Evolutionary conservation across 2,329 filamentous ascomycete species (phyloP).

Genomic region (Lasiodiplodia hormozganensis): DNA sequence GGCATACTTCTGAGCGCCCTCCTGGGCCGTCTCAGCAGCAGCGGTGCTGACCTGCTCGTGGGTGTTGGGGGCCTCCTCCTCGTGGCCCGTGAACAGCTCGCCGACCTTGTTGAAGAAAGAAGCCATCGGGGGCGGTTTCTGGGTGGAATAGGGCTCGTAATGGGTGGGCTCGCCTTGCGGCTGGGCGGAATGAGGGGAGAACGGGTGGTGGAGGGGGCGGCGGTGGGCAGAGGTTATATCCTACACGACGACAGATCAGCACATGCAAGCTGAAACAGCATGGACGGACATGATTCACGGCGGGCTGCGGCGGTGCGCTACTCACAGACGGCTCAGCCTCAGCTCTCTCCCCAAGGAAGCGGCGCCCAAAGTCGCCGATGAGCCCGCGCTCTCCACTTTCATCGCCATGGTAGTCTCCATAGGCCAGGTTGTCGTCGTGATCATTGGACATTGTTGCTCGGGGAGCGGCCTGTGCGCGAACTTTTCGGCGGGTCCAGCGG

Average conservation of each 20-base stretch:
- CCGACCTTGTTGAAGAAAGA: slow-evolving; percentile 64
- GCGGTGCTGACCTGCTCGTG: slow-evolving; percentile 13
- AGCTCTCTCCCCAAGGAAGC: slow-evolving; percentile 44
- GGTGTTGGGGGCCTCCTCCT: slow-evolving; percentile 3
- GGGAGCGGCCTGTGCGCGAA: slow-evolving; percentile 14
- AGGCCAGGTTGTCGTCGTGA: slow-evolving; percentile 61
- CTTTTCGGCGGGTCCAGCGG: slow-evolving; percentile 28
- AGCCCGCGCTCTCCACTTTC: slow-evolving; percentile 57
- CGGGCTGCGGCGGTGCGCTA: slow-evolving; percentile 18
- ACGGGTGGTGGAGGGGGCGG: neutral
- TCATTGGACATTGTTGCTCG: slow-evolving; percentile 17
- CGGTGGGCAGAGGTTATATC: slow-evolving; percentile 3
- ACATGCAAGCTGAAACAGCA: slow-evolving; percentile 20
- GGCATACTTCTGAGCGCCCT: slow-evolving; percentile 48
- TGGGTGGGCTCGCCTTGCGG: slow-evolving; percentile 28
- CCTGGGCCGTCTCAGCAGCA: slow-evolving; percentile 38
- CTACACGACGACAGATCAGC: slow-evolving; percentile 24
- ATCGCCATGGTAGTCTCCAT: slow-evolving; percentile 58
- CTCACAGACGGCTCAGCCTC: slow-evolving; percentile 29
- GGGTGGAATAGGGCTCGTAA: slow-evolving; percentile 32
- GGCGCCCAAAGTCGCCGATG: slow-evolving; percentile 60
- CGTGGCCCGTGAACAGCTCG: slow-evolving; percentile 34
- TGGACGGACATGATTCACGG: slow-evolving; percentile 16
- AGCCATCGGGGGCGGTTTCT: slow-evolving; percentile 41
- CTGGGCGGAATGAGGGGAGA: slow-evolving; percentile 13